A percentile compares a stretch with the other conserved stretches of the same genome.
phyloP scores from a whole-genome alignment of 345 rosid species.

The Eucalyptus victrix region DNA sequence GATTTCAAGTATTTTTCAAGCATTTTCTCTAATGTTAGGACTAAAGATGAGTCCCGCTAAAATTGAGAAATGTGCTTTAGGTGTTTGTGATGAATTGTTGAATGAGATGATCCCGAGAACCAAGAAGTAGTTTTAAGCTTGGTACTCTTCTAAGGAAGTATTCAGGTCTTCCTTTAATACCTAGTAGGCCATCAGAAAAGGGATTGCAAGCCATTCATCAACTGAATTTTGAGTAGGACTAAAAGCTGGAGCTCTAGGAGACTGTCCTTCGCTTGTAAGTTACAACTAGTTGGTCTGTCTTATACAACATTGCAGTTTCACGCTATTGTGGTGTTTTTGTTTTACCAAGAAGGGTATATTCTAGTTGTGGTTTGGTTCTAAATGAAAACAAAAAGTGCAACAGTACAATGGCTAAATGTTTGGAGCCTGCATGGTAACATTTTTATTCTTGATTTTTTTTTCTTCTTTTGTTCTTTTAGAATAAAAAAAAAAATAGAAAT shows the following conservation, averaged over 20 bases:
- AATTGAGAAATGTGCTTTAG: neutral
- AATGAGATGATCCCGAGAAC: neutral
- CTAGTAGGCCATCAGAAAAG: rapidly evolving
- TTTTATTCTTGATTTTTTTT: too few species aligned
- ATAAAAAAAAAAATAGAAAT: too few species aligned
- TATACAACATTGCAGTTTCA: neutral
- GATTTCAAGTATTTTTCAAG: neutral
- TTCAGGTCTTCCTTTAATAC: neutral
- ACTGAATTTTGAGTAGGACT: neutral
- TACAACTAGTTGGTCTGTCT: neutral
- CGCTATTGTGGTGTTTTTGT: rapidly evolving
- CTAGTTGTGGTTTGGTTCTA: neutral
- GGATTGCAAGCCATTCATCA: neutral
- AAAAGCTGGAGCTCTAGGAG: neutral
- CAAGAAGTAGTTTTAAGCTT: neutral
- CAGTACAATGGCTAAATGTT: neutral
- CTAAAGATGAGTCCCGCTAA: neutral
- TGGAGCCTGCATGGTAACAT: neutral
- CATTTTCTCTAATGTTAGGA: neutral
- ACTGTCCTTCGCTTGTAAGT: neutral
- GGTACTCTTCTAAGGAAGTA: neutral
- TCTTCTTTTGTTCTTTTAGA: too few species aligned
- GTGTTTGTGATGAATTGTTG: neutral
- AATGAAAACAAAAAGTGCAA: neutral
- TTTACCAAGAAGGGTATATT: neutral